phyloP scores from a whole-genome alignment of 192 early-diverging fungal genomes.

The Coemansia sp. region DNA sequence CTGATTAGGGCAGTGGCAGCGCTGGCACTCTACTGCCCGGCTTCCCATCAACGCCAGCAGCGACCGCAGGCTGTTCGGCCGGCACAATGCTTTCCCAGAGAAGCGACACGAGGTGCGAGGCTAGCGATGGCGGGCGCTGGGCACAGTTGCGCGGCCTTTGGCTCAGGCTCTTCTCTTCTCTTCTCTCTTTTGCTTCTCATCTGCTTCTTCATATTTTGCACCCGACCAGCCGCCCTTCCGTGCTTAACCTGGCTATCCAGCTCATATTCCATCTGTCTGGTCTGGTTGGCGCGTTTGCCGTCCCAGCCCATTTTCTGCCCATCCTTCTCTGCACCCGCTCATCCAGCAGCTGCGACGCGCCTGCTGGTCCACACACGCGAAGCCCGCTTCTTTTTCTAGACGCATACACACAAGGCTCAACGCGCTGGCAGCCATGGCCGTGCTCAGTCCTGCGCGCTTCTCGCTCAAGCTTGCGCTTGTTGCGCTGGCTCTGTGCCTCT shows the following conservation, averaged over 20 bases:
- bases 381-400: background rate
- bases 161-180: background rate
- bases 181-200: background rate
- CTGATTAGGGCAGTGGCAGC: slow-evolving; percentile 5
- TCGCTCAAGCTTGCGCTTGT: slow-evolving; percentile 4
- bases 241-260: background rate
- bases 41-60: background rate
- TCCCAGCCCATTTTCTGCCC: background rate
- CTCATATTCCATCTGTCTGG: background rate
- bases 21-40: slow-evolving; percentile 4
- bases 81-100: background rate
- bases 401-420: background rate
- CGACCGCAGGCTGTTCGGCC: background rate
- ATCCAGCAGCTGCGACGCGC: background rate
- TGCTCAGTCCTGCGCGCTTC: background rate
- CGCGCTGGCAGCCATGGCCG: background rate
- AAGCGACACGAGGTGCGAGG: background rate
- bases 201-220: background rate
- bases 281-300: background rate
- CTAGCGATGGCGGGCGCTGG: background rate
- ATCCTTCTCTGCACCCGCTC: background rate
- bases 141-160: background rate
- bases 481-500: slow-evolving; percentile 2
- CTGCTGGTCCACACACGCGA: background rate
- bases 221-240: background rate